Conservation (phyloP, 2,329 filamentous ascomycete species). For the Cyphellophora europaea region DNA sequence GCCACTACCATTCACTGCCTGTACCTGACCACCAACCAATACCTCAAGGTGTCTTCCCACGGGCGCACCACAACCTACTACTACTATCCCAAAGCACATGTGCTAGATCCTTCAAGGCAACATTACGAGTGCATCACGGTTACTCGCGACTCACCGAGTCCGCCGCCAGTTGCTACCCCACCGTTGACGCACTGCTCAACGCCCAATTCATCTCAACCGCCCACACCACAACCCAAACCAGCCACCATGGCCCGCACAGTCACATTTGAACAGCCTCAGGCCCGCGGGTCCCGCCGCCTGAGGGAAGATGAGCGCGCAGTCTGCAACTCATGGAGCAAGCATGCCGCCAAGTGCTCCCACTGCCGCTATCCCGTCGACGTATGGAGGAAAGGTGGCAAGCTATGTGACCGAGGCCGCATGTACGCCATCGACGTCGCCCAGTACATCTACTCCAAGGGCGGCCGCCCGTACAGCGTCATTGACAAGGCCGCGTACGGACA, state of each 20-base stretch:
- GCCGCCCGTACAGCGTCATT: slow-evolving; percentile 31
- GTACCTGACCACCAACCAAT: slow-evolving; percentile 1
- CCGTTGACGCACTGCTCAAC: slow-evolving; percentile 10
- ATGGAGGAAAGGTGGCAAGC: slow-evolving; percentile 19
- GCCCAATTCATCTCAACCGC: slow-evolving; percentile 1
- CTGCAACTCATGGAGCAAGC: slow-evolving; percentile 21
- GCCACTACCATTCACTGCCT: background rate
- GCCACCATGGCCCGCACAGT: slow-evolving; percentile 16
- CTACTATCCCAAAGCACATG: slow-evolving; percentile 13
- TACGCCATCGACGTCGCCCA: slow-evolving; percentile 25
- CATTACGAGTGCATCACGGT: slow-evolving; percentile 13
- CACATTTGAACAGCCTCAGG: slow-evolving; percentile 15
- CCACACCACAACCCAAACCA: slow-evolving; percentile 6
- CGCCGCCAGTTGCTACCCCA: slow-evolving; percentile 9
- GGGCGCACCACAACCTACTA: slow-evolving; percentile 16
- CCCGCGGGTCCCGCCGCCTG: slow-evolving; percentile 17
- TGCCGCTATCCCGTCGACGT: slow-evolving; percentile 24
- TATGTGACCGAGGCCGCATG: slow-evolving; percentile 26
- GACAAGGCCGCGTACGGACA: slow-evolving; percentile 26
- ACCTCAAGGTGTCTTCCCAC: slow-evolving; percentile 17
- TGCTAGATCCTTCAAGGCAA: slow-evolving; percentile 4
- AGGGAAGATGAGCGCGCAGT: slow-evolving; percentile 26
- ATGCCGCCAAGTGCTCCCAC: slow-evolving; percentile 24
- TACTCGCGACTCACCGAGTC: slow-evolving; percentile 10
- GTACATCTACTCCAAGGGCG: slow-evolving; percentile 26